Base-by-base conservation (phyloP, 495 filamentous ascomycete species). In the Trypethelium eluteriae region DNA sequence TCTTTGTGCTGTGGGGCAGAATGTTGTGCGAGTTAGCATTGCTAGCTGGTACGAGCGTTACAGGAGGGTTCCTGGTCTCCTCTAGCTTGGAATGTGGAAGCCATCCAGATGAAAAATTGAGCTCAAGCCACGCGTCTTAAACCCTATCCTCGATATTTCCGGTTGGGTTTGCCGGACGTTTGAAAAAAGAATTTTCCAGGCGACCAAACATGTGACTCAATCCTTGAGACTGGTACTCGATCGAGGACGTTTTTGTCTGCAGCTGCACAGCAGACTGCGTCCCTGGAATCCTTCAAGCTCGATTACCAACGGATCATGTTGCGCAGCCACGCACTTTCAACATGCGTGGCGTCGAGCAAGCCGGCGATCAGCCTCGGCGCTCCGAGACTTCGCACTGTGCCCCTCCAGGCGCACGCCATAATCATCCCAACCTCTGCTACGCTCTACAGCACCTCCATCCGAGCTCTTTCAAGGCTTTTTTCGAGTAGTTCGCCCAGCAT, bases 401-500 rank as follows among this genome's bases (percentile, higher is more conserved):
- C 53, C 53, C 53, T 59, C 53, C 53, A 36, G 49, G 5, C 16
- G 10, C 14, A 12, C 49, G 49, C n/a, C 5, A 12, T 18, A 59
- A 59, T 35, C 6, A 44, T 44, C n/a, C n/a, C 53, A 25, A 59
- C 34, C 6, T 36, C 53, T 59, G 18, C 53, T 39, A 18, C 46
- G 10, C n/a, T 38, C 49, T 39, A 16, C 62, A 57, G 44, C 47
- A 18, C 62, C 14, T 47, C 35, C 12, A 34, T 12, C 57, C 62
- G 39, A 57, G 41, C 39, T 14, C 3, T 9, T 4, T 34, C 49
- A 41, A 74, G 82, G 70, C 66, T 62, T 49, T 85, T 86, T 71
- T 85, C 82, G 66, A 77, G 74, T 72, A 81, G 79, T 71, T 38
- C 73, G 44, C 74, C 76, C 70, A 79, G 80, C 66, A 96, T 95